Percentiles rank a stretch among this genome's conserved stretches.
Conservation (phyloP, 1,139 yeast species). For the Maudiozyma humilis region DNA sequence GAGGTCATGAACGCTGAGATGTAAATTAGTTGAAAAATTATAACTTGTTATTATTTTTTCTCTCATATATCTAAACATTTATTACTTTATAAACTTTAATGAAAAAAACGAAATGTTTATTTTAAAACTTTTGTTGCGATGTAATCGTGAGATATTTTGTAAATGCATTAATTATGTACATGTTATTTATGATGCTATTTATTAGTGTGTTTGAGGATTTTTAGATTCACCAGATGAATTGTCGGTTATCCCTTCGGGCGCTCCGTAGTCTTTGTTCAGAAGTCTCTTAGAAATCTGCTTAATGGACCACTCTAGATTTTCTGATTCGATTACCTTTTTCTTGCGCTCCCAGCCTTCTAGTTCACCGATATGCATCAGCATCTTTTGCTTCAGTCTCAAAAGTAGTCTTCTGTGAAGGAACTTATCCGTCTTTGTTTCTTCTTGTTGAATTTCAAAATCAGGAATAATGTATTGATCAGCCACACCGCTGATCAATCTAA, state of each 20-base stretch:
- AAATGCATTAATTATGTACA: background rate
- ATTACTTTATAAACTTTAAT: slow-evolving; percentile 4
- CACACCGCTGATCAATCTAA: slow-evolving; percentile 17
- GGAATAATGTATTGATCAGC: slow-evolving; percentile 11
- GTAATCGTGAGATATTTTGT: background rate
- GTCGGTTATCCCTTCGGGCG: too few relatives aligned
- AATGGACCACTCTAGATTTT: slow-evolving; percentile 1
- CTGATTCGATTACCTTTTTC: background rate
- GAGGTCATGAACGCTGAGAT: slow-evolving; percentile 50
- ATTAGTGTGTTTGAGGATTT: background rate
- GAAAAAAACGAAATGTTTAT: slow-evolving; percentile 4
- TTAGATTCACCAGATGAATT: too few relatives aligned
- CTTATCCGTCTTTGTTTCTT: slow-evolving; percentile 7
- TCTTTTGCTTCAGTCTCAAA: slow-evolving; percentile 14
- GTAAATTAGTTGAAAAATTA: background rate
- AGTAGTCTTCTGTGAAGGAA: slow-evolving; percentile 18
- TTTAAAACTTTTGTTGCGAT: background rate
- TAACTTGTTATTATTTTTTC: background rate
- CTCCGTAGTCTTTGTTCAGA: background rate
- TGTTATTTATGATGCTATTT: background rate
- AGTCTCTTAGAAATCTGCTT: slow-evolving; percentile 3
- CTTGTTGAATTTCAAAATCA: slow-evolving; percentile 7
- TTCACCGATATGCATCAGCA: slow-evolving; percentile 11
- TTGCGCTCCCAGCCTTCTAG: slow-evolving; percentile 9
- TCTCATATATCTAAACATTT: background rate